Conservation (phyloP, 2,329 filamentous ascomycete genomes). For the Hypoxylon sp. region DNA sequence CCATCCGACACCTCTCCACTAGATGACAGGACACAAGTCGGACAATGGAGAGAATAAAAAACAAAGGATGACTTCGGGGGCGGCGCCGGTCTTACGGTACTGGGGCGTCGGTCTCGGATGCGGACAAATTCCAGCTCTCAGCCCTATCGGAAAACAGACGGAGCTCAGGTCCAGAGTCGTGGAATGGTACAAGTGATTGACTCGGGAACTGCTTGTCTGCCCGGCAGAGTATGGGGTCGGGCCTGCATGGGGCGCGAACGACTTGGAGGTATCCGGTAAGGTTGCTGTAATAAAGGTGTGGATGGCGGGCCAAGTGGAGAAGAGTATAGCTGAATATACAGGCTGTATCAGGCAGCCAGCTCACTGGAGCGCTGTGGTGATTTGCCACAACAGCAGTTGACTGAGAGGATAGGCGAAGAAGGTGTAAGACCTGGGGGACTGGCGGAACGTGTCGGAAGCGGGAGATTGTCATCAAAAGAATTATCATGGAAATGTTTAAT, state of each 20-base stretch:
- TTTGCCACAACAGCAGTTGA: conserved; percentile 39
- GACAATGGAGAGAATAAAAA: conserved; percentile 46
- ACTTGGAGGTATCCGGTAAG: conserved; percentile 39
- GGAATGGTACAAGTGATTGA: conserved; percentile 43
- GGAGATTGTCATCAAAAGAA: conserved; percentile 48
- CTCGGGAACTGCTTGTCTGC: conserved; percentile 36
- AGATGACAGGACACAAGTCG: conserved; percentile 47
- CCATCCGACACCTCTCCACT: conserved; percentile 54
- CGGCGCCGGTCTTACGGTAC: conserved; percentile 52
- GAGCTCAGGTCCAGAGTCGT: conserved; percentile 43
- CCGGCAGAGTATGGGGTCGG: conserved; percentile 46
- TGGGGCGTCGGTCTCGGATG: conserved; percentile 53
- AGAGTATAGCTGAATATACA: conserved; percentile 35
- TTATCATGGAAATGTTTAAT: conserved; percentile 42
- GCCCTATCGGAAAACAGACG: conserved; percentile 53
- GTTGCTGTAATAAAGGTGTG: conserved; percentile 37
- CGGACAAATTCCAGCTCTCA: conserved; percentile 51
- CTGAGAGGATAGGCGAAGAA: conserved; percentile 43
- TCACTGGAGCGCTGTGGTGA: conserved; percentile 47
- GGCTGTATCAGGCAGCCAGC: conserved; percentile 35
- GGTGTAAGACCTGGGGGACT: conserved; percentile 41
- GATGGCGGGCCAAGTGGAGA: conserved; percentile 39
- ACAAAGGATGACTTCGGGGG: conserved; percentile 47
- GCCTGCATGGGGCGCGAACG: conserved; percentile 49
- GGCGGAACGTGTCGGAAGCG: conserved; percentile 50